Base-by-base conservation (phyloP, 768 basidiomycete genomes). In the Leccinellum luteum region DNA sequence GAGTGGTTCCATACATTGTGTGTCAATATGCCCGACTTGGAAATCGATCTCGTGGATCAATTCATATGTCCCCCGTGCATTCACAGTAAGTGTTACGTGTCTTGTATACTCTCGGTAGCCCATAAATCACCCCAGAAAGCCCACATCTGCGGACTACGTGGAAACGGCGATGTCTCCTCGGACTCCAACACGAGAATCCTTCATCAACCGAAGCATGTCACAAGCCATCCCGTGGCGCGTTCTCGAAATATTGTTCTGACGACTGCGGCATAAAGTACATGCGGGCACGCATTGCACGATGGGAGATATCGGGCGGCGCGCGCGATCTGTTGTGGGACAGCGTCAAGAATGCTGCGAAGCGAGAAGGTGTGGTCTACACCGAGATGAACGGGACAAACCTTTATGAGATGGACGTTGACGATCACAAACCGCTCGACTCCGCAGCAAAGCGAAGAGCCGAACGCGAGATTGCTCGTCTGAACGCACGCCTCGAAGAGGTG, bases 1-100 rank as follows among this genome's bases (percentile, higher is more conserved):
- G 90, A 94, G 60, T 97, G 94, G 94, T 96, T 92, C 70, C 94
- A 97, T 69, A 89, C 90, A 0, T 80, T 84, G 49, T 97, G 94
- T 64, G 86, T 95, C 27, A 76, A 83, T 43, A 89, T 95, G 81
- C 82, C 85, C 25, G 92, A 95, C 59, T 76, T 85, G 7, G 85
- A 88, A 63, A 83, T 93, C 34, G 91, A 94, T 63, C 83, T 97
- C 15, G 89, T 97, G 32, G 94, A 96, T 75, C 89, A 90, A 70
- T 96, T 96, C 72, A 85, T 93, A 52, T 97, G 94, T 71, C 92
- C 93, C 1, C 76, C 78, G 4, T 96, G 94, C 68, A 75, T 87
- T 21, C 77, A 81, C 55, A 85, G 94, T 95, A 62, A 35, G 91
- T 80, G 23, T 35, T 34, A 10, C 28, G 19, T 12, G 17, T 50